Percentiles rank a stretch among this genome's conserved stretches.
Conservation (phyloP, 2,329 filamentous ascomycete species). For the Microcyclospora pomicola region DNA sequence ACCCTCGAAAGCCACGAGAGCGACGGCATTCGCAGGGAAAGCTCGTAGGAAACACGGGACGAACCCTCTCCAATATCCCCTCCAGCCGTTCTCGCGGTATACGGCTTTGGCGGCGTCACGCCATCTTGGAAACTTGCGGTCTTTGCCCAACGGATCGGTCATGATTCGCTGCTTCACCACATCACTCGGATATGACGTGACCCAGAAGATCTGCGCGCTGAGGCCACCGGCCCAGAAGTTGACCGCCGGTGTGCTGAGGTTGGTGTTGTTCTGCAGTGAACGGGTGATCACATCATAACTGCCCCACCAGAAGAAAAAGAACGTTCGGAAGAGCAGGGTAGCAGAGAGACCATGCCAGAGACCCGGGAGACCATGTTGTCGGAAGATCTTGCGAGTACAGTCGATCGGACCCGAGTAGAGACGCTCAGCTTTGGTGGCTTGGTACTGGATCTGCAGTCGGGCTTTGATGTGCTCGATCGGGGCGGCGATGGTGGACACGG, state of each 20-base stretch:
- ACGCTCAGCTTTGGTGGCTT: constrained; percentile 59
- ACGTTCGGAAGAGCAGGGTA: constrained; percentile 76
- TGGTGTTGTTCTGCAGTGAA: constrained; percentile 51
- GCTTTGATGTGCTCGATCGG: constrained; percentile 94
- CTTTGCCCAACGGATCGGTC: constrained; percentile 68
- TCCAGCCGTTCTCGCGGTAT: constrained; percentile 60
- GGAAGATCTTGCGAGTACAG: constrained; percentile 54
- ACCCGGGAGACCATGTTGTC: constrained; percentile 58
- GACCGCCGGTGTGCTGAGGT: constrained; percentile 60
- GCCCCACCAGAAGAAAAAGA: constrained; percentile 99
- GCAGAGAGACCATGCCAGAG: constrained; percentile 76
- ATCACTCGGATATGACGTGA: constrained; percentile 81
- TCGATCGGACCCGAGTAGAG: constrained; percentile 81
- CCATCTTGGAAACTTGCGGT: constrained; percentile 58
- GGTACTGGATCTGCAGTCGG: constrained; percentile 86
- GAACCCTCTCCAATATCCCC: constrained; percentile 84
- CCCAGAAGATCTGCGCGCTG: constrained; percentile 88
- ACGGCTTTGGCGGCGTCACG: constrained; percentile 64
- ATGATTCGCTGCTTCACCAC: constrained; percentile 86
- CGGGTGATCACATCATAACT: constrained; percentile 76
- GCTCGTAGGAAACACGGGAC: constrained; percentile 84
- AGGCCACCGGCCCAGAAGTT: constrained; percentile 97
- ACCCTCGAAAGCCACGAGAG: constrained; percentile 82
- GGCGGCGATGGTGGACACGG: constrained; percentile 83
- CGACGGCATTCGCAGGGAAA: constrained; percentile 92